Evolutionary conservation across 345 rosid genomes (phyloP).

Genomic region (Pistacia atlantica): DNA sequence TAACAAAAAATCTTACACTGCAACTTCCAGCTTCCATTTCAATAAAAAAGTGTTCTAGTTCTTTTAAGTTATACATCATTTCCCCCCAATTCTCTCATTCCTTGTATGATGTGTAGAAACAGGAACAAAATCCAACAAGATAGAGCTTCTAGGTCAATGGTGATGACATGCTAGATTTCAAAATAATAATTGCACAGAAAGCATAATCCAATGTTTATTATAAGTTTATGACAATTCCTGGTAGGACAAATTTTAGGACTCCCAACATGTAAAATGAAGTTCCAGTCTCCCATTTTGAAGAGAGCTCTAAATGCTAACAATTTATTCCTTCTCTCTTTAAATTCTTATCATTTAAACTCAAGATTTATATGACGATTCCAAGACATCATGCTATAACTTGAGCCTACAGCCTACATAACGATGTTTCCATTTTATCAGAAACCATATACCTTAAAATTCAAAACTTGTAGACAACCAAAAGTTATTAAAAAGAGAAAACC

Average conservation of each 20-base stretch:
- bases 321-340: neutral
- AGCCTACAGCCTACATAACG: neutral
- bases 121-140: neutral
- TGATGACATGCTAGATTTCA: neutral
- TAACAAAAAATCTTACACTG: neutral
- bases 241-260: neutral
- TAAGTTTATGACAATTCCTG: neutral
- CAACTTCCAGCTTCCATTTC: neutral
- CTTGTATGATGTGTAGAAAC: neutral
- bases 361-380: neutral
- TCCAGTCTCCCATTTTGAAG: neutral
- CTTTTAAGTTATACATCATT: neutral
- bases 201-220: neutral
- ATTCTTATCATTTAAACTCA: neutral
- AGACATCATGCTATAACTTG: neutral
- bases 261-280: neutral
- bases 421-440: neutral
- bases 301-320: neutral
- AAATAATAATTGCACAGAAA: neutral
- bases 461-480: neutral
- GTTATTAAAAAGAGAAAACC: neutral
- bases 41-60: neutral
- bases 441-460: neutral
- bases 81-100: neutral
- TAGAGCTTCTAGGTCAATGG: neutral